phyloP scores from a whole-genome alignment of 805 yeast species.

The Saccharomycopsis olivae region DNA sequence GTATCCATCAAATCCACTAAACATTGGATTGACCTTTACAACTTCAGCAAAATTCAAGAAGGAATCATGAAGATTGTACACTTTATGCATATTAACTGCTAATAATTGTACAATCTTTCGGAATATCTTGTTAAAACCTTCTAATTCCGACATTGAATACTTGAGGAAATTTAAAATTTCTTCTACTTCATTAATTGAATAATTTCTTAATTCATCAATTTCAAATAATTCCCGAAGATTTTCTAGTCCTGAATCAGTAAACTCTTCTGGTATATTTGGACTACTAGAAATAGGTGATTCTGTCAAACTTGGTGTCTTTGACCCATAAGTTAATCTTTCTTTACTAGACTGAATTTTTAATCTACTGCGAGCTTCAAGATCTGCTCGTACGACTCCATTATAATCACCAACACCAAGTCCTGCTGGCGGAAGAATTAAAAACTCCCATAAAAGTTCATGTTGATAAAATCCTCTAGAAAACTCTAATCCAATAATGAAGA shows the following conservation, averaged over 20 bases:
- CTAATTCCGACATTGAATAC: conserved; percentile 33
- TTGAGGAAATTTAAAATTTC: conserved; percentile 33
- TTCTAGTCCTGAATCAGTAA: conserved; percentile 17
- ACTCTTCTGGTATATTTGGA: conserved; percentile 17
- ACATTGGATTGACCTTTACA: conserved; percentile 1
- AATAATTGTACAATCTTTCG: conserved; percentile 26
- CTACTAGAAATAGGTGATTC: conserved; percentile 11
- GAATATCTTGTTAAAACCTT: conserved; percentile 22
- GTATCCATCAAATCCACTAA: neutral
- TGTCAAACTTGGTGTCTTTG: conserved; percentile 1
- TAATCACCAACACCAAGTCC: neutral
- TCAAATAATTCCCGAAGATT: conserved; percentile 21
- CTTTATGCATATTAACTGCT: conserved; percentile 19
- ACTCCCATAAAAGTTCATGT: conserved; percentile 34
- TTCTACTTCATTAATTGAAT: conserved; percentile 20
- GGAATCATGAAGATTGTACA: conserved; percentile 5
- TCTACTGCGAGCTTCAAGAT: conserved; percentile 12
- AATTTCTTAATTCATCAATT: conserved; percentile 13
- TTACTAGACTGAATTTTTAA: conserved; percentile 10
- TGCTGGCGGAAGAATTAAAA: conserved; percentile 26
- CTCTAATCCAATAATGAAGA: conserved; percentile 33
- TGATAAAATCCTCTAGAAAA: conserved; percentile 25
- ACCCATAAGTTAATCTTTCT: conserved; percentile 5
- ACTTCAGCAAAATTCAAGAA: conserved; percentile 2
- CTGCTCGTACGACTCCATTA: neutral